Conservation (phyloP, 1,284 basidiomycete genomes). For the Apiotrichum brassicae region DNA sequence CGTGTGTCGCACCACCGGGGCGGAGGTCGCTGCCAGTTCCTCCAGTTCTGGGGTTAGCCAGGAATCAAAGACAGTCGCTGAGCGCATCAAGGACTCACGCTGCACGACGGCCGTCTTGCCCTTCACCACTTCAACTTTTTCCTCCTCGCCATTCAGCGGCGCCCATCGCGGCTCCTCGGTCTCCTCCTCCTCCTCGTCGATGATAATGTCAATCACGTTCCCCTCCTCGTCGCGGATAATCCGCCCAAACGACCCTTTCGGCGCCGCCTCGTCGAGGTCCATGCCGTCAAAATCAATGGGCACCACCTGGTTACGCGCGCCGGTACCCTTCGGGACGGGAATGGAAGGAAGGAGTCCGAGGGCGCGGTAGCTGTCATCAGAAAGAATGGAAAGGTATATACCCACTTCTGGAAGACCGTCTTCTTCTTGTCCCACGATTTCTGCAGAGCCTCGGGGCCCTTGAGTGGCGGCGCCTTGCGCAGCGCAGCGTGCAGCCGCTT, state of each 20-base stretch:
- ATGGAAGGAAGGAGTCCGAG: constrained; percentile 44
- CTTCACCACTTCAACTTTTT: constrained; percentile 32
- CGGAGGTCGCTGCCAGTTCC: constrained; percentile 29
- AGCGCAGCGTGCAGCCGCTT: constrained; percentile 38
- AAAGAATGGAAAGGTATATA: constrained; percentile 14
- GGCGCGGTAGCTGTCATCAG: constrained; percentile 40
- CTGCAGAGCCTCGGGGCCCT: constrained; percentile 73
- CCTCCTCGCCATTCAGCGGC: constrained; percentile 19
- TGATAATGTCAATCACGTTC: constrained; percentile 68
- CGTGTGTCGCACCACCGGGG: constrained; percentile 56
- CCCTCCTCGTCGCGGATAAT: constrained; percentile 80
- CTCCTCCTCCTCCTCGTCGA: constrained; percentile 54
- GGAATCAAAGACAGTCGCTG: not conserved
- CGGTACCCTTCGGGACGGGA: constrained; percentile 28
- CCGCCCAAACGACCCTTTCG: constrained; percentile 68
- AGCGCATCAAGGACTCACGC: constrained; percentile 29
- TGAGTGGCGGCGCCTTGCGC: constrained; percentile 69
- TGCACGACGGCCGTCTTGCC: constrained; percentile 47
- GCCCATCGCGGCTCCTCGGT: constrained; percentile 2
- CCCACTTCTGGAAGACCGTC: constrained; percentile 90
- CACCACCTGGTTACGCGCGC: constrained; percentile 24
- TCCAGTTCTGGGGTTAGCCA: constrained; percentile 35
- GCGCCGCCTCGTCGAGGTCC: constrained; percentile 1
- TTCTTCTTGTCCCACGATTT: constrained; percentile 82
- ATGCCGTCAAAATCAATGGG: constrained; percentile 46